Percentiles rank a stretch among this genome's conserved stretches.
Evolutionary conservation across 169 alveolate species (phyloP).

Genomic region (Eimeria maxima): DNA sequence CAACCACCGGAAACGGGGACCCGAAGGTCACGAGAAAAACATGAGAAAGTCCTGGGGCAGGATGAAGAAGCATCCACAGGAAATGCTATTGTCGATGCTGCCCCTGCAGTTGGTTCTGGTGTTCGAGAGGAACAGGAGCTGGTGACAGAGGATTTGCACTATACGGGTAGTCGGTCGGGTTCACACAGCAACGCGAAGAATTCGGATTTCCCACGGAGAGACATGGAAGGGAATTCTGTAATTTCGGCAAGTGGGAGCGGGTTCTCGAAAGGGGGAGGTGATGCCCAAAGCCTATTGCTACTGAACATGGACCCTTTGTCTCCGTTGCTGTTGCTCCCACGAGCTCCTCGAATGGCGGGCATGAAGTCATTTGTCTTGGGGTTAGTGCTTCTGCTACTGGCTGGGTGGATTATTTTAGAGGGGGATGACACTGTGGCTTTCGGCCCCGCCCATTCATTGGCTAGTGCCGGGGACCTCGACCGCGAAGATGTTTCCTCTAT

Average conservation of each 20-base stretch:
- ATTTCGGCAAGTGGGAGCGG: background rate
- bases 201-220: background rate
- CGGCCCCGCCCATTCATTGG: slow-evolving; percentile 10
- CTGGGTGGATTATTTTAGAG: background rate
- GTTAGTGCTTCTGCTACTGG: background rate
- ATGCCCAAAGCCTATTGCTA: background rate
- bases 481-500: slow-evolving; percentile 5
- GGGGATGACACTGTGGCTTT: background rate
- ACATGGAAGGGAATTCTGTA: background rate
- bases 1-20: background rate
- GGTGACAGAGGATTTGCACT: background rate
- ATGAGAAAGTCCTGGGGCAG: background rate
- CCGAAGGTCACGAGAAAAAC: background rate
- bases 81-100: background rate
- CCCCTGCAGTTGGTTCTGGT: background rate
- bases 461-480: background rate
- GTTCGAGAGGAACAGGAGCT: background rate
- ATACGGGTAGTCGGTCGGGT: background rate
- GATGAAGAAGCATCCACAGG: background rate
- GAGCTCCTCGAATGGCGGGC: background rate
- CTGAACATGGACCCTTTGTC: background rate
- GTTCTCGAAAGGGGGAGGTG: background rate
- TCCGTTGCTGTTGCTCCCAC: background rate
- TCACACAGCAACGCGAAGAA: background rate
- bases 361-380: background rate